Percentiles rank a stretch among this genome's conserved stretches.
Evolutionary conservation across 2,329 filamentous ascomycete species (phyloP).

Genomic region (Aurifilum marmelostoma): DNA sequence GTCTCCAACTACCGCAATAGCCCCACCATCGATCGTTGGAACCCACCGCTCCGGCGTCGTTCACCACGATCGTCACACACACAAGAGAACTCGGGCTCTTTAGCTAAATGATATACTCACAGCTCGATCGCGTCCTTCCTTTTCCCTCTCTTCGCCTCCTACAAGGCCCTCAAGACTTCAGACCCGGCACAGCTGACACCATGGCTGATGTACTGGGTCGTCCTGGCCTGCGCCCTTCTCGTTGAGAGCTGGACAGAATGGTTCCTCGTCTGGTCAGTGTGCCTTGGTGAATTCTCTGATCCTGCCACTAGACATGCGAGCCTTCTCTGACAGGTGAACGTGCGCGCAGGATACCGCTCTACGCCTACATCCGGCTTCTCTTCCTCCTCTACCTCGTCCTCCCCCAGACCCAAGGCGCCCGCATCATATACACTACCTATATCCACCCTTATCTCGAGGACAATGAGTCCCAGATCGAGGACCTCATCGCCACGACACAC

Average conservation of each 20-base stretch:
- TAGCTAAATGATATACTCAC: conserved; percentile 27
- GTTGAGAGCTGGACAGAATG: conserved; percentile 88
- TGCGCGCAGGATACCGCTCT: conserved; percentile 77
- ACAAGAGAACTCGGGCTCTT: conserved; percentile 19
- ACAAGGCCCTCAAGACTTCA: conserved; percentile 93
- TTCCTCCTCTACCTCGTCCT: conserved; percentile 93
- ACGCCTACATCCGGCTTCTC: conserved; percentile 84
- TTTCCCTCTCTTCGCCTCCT: conserved; percentile 94
- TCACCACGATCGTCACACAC: conserved; percentile 11
- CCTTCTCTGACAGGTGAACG: background rate
- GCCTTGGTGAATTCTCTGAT: background rate
- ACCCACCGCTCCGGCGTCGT: conserved; percentile 20
- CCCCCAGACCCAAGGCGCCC: conserved; percentile 95
- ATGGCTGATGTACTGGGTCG: conserved; percentile 99
- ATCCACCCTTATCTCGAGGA: conserved; percentile 86
- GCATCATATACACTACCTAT: conserved; percentile 80
- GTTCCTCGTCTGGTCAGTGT: conserved; percentile 74
- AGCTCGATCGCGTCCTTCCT: conserved; percentile 88
- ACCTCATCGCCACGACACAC: conserved; percentile 82
- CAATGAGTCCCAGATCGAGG: conserved; percentile 88
- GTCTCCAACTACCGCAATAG: conserved; percentile 30
- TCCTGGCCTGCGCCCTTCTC: conserved; percentile 78
- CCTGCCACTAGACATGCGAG: background rate
- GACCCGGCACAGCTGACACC: conserved; percentile 88
- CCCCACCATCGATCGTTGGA: conserved; percentile 32